A percentile compares a stretch with the other conserved stretches of the same genome.
Conservation (phyloP, 495 filamentous ascomycete genomes). For the Penicillium bialowiezense region DNA sequence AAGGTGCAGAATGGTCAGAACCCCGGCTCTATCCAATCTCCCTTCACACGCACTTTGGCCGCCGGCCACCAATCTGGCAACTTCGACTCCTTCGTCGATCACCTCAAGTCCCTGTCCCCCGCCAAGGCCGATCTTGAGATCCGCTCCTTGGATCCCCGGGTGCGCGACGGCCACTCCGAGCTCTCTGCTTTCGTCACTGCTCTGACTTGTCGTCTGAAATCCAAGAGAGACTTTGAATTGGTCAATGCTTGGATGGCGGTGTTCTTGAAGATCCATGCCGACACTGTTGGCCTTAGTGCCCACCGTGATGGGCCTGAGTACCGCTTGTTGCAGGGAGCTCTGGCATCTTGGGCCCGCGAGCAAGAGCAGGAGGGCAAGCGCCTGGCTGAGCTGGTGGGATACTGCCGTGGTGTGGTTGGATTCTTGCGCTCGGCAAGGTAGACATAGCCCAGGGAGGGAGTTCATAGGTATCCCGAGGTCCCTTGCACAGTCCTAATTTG, state of each 20-base stretch:
- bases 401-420: slow-evolving; percentile 81
- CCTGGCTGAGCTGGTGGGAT: slow-evolving; percentile 74
- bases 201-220: slow-evolving; percentile 63
- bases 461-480: too few relatives aligned
- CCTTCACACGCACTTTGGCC: slow-evolving; percentile 57
- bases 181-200: slow-evolving; percentile 69
- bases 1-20: slow-evolving; percentile 36
- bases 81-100: slow-evolving; percentile 57
- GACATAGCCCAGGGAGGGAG: too few relatives aligned
- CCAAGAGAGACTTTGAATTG: slow-evolving; percentile 81
- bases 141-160: slow-evolving; percentile 63
- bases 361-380: slow-evolving; percentile 68
- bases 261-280: slow-evolving; percentile 74
- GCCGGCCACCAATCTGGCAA: slow-evolving; percentile 42
- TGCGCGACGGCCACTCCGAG: slow-evolving; percentile 48
- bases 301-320: slow-evolving; percentile 35
- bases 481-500: too few relatives aligned
- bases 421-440: slow-evolving; percentile 69
- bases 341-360: slow-evolving; percentile 63
- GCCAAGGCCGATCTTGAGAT: slow-evolving; percentile 85
- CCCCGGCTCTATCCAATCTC: slow-evolving; percentile 31
- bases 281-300: slow-evolving; percentile 48
- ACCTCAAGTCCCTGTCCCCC: slow-evolving; percentile 76
- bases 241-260: slow-evolving; percentile 96
- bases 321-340: slow-evolving; percentile 45